These are phyloP conservation scores for Amoebophrya sp. DNA, from an alignment of 169 alveolate species.

Conservation along the genomic window DNA sequence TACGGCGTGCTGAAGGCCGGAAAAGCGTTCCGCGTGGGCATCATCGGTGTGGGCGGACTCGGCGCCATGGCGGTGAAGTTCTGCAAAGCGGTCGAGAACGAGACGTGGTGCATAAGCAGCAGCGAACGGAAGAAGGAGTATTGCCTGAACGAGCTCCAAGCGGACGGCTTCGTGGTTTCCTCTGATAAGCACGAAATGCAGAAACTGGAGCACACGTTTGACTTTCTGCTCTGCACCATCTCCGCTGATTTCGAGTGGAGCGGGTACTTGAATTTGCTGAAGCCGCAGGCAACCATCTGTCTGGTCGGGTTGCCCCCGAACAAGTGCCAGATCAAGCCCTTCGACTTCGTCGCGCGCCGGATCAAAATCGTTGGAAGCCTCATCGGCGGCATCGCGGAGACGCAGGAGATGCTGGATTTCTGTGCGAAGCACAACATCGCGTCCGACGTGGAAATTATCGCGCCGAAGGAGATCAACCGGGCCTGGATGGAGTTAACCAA, in stretches of 20 bases:
- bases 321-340: slow-evolving; percentile 29
- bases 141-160: slow-evolving; percentile 19
- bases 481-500: no score
- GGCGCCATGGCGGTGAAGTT: slow-evolving; percentile 70
- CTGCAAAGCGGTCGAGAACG: slow-evolving; percentile 32
- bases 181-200: neutral
- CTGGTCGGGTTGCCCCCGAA: slow-evolving; percentile 49
- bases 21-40: slow-evolving; percentile 53
- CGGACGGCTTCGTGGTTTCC: neutral
- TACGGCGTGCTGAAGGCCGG: slow-evolving; percentile 54
- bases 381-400: slow-evolving; percentile 46
- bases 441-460: slow-evolving; percentile 38
- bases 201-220: no score
- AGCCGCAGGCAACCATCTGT: slow-evolving; percentile 36
- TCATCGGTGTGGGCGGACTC: slow-evolving; percentile 73
- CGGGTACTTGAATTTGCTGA: slow-evolving; percentile 19
- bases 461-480: neutral
- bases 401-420: slow-evolving; percentile 48
- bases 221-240: no score
- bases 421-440: slow-evolving; percentile 46
- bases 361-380: slow-evolving; percentile 41
- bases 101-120: neutral
- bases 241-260: no score
- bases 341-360: slow-evolving; percentile 36
- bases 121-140: neutral